Evolutionary conservation across 1,284 basidiomycete genomes (phyloP).

Genomic region (Boletus smithii): DNA sequence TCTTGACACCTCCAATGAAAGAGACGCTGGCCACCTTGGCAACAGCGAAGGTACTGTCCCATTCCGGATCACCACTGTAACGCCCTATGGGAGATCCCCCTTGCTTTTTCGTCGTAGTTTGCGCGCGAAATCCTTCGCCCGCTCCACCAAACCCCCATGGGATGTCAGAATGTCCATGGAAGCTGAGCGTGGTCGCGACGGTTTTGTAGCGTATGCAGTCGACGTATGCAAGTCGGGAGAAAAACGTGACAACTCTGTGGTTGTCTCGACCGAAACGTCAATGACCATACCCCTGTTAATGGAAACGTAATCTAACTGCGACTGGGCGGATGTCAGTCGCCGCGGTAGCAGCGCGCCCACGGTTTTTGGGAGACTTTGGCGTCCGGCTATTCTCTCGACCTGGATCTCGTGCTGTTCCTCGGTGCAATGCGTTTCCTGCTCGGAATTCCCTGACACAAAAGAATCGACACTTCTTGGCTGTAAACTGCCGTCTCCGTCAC

Average conservation of each 20-base stretch:
- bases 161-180: conserved; percentile 36
- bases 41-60: conserved; percentile 15
- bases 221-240: conserved; percentile 27
- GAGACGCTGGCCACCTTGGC: conserved; percentile 26
- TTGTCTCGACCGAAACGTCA: conserved; percentile 58
- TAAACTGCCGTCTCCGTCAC: conserved; percentile 11
- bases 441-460: conserved; percentile 44
- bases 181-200: conserved; percentile 40
- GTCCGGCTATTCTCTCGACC: conserved; percentile 52
- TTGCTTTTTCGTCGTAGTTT: conserved; percentile 48
- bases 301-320: conserved; percentile 40
- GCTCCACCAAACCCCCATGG: conserved; percentile 41
- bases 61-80: conserved; percentile 19
- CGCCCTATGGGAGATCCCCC: conserved; percentile 19
- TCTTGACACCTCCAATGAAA: conserved; percentile 15
- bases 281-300: conserved; percentile 42
- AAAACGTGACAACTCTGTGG: conserved; percentile 42
- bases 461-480: conserved; percentile 52
- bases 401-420: conserved; percentile 55
- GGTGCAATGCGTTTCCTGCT: conserved; percentile 35
- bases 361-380: conserved; percentile 48
- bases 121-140: conserved; percentile 48
- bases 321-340: conserved; percentile 49
- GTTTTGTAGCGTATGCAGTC: conserved; percentile 39
- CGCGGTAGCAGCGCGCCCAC: conserved; percentile 50